A percentile compares a stretch with the other conserved stretches of the same genome.
These are phyloP conservation scores for Phaffia tasmanica DNA, from an alignment of 768 basidiomycete genomes.

Conservation along the genomic window DNA sequence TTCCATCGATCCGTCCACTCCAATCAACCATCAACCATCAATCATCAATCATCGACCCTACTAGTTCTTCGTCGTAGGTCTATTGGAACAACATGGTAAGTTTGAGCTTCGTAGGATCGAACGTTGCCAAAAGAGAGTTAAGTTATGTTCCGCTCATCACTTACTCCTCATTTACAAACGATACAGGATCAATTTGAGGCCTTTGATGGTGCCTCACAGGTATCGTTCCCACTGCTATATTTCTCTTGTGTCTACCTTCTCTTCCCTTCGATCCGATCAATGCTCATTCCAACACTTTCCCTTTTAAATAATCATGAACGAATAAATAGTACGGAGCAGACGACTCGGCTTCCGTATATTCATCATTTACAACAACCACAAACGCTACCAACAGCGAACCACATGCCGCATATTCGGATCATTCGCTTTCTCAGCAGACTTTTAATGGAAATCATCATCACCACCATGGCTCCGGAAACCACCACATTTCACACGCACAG, in stretches of 20 bases:
- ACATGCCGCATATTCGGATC: slow-evolving; percentile 15
- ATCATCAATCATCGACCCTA: no score
- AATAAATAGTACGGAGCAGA: slow-evolving; percentile 33
- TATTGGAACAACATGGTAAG: no score
- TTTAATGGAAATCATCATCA: slow-evolving; percentile 5
- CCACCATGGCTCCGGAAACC: slow-evolving; percentile 4
- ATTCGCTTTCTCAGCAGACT: slow-evolving; percentile 22
- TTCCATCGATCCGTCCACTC: no score
- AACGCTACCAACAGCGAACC: slow-evolving; percentile 14
- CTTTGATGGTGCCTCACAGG: slow-evolving; percentile 40
- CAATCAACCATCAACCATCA: no score
- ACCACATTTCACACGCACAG: slow-evolving; percentile 10
- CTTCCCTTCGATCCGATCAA: neutral
- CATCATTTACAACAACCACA: slow-evolving; percentile 25
- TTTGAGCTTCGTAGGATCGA: no score
- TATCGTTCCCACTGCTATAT: slow-evolving; percentile 13
- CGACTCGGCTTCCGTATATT: slow-evolving; percentile 32
- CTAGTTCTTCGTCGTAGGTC: no score
- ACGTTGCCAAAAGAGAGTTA: no score
- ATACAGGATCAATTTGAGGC: slow-evolving; percentile 34
- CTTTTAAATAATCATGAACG: neutral
- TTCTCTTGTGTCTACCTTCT: neutral
- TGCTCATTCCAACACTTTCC: neutral
- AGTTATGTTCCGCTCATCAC: no score
- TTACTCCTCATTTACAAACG: neutral